These are phyloP conservation scores for Zelonia costaricensis DNA, from an alignment of 208 protist genomes.

Conservation along the genomic window DNA sequence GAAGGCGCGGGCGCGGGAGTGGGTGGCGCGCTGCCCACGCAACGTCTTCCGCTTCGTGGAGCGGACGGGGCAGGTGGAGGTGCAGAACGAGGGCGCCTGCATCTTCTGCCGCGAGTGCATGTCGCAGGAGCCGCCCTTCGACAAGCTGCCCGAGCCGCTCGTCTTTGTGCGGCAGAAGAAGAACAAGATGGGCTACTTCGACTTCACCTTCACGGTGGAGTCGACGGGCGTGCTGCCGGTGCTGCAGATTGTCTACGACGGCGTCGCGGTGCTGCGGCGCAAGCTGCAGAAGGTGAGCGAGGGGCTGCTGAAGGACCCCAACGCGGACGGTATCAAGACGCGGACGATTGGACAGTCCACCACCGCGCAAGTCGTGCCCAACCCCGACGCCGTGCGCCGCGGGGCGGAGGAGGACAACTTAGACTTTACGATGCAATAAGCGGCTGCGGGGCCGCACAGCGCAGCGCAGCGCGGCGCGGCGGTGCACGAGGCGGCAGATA, in stretches of 20 bases:
- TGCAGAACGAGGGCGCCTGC: constrained; percentile 76
- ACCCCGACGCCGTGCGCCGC: constrained; percentile 71
- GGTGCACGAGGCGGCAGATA: no score
- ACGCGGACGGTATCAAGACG: constrained; percentile 59
- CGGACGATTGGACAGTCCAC: constrained; percentile 82
- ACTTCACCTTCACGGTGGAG: constrained; percentile 93
- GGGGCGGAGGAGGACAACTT: constrained; percentile 85
- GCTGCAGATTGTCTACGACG: constrained; percentile 84
- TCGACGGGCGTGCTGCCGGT: constrained; percentile 88
- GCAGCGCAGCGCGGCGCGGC: neutral
- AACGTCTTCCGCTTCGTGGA: constrained; percentile 88
- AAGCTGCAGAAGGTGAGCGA: constrained; percentile 76
- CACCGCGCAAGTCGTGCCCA: constrained; percentile 80
- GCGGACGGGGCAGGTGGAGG: constrained; percentile 51
- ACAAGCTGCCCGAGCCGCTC: constrained; percentile 78
- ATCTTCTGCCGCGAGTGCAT: constrained; percentile 96
- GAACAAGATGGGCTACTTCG: constrained; percentile 72
- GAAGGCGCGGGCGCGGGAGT: constrained; percentile 69
- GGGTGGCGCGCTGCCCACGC: constrained; percentile 88
- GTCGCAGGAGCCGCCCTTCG: constrained; percentile 69
- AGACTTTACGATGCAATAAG: constrained; percentile 88
- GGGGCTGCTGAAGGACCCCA: constrained; percentile 71
- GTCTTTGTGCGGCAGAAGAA: constrained; percentile 85
- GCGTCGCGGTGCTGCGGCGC: constrained; percentile 75
- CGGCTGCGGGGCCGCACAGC: neutral